Conservation (phyloP, 164 flowering plant genomes). For the Brasenia schreberi region DNA sequence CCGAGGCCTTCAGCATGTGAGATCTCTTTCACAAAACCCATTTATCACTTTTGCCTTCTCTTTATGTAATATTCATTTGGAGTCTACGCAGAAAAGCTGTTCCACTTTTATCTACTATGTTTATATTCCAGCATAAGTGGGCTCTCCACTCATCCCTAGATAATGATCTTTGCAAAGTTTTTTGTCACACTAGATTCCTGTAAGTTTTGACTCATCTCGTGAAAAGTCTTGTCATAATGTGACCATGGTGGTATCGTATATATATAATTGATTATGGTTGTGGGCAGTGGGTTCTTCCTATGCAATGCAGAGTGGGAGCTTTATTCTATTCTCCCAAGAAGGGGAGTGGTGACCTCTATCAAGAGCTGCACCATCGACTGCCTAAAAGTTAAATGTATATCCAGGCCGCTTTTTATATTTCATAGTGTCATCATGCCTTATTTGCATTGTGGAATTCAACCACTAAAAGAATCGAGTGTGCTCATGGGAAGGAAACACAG, state of each 20-base stretch:
- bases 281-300: background rate
- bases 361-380: background rate
- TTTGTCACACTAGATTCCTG: background rate
- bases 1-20: slow-evolving; percentile 2
- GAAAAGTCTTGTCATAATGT: background rate
- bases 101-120: background rate
- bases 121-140: slow-evolving; percentile 7
- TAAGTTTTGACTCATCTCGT: background rate
- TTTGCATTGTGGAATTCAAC: background rate
- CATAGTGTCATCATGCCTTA: background rate
- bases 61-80: background rate
- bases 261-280: background rate
- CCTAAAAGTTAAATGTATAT: background rate
- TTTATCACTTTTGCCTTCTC: background rate
- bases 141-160: slow-evolving; percentile 4
- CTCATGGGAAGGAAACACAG: background rate
- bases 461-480: background rate
- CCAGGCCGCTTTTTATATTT: background rate
- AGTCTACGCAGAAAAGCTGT: background rate
- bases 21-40: slow-evolving; percentile 1
- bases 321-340: background rate
- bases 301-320: background rate
- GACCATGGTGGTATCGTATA: background rate
- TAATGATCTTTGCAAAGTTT: background rate
- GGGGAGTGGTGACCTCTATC: background rate